Conservation (phyloP, 306 rosid genomes). For the Quercus suber region DNA sequence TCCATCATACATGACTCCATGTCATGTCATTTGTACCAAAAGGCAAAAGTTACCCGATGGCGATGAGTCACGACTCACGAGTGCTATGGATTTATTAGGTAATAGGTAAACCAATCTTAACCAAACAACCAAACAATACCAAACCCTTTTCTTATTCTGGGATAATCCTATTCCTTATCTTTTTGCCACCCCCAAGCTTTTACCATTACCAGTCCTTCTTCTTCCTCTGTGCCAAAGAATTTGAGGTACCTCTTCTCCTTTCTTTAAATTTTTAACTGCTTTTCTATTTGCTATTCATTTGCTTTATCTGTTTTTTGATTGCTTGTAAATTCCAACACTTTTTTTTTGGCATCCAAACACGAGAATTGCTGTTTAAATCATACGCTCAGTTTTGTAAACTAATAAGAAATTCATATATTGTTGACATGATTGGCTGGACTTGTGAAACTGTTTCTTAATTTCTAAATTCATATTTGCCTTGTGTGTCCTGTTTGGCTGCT, state of each 20-base stretch:
- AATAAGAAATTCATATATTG: too few species aligned
- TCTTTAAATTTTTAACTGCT: background rate
- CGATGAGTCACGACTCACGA: too few species aligned
- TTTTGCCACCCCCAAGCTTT: background rate
- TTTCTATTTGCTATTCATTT: background rate
- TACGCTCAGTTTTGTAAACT: too few species aligned
- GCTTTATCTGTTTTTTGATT: background rate
- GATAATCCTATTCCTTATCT: conserved; percentile 15
- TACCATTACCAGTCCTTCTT: background rate
- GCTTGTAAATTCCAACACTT: background rate
- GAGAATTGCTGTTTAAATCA: too few species aligned
- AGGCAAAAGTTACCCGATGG: too few species aligned
- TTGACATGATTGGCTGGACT: too few species aligned
- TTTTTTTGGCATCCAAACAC: conserved; percentile 29
- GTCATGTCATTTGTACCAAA: too few species aligned
- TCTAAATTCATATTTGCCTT: too few species aligned
- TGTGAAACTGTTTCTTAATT: too few species aligned
- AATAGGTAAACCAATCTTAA: background rate
- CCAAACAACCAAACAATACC: conserved; percentile 21
- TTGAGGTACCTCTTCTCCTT: conserved; percentile 13
- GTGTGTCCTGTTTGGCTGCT: background rate
- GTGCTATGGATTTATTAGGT: background rate
- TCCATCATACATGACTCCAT: too few species aligned
- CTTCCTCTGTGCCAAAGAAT: background rate
- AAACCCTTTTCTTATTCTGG: background rate